Evolutionary conservation across 2,329 filamentous ascomycete species (phyloP), one percentile per base, ranked within the genome.

Genomic region (Microsporum ferrugineum): DNA sequence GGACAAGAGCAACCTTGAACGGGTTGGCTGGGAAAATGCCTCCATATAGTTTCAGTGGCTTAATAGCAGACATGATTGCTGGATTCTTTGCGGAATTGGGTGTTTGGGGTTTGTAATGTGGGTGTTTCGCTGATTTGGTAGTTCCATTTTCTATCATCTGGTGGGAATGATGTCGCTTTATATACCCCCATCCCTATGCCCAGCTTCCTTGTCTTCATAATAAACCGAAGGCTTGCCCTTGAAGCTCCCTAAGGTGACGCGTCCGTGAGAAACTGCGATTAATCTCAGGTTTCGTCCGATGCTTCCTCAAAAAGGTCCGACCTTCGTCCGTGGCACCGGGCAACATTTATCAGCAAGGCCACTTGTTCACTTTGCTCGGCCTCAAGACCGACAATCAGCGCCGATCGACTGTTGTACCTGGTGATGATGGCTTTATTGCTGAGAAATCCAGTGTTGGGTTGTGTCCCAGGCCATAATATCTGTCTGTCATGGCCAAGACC

Each of bases 1-100:
- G 63, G 34, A 68, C 60, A 45, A 68, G 63, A 17, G 62, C 60
- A 29, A 67, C 64, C 63, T 68, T 69, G 63, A 65, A 61, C 2
- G 62, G 57, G 39, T 65, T 64, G n/a, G 66, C 62, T 6, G 49
- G 14, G 47, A 38, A 36, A 12, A 60, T 49, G 27, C 33, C 27
- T 17, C 66, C 57, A 49, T 66, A 64, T 49, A 69, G 43, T 12
- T 53, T 59, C 57, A 68, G 60, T 36, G 68, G 67, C 58, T 68
- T 67, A 49, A 62, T 38, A 29, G 31, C 23, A 57, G 61, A 38
- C 59, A 61, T 57, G 55, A 41, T 57, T 31, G 10, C 14, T 14
- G 12, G 31, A 36, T 36, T 47, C 14, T 17, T 14, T 43, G 12
- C 39, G 43, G 14, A 23, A 17, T 47, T 8, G 43, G 23, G 2